These are phyloP conservation scores for Hypoxylon intermedium DNA, from an alignment of 495 filamentous ascomycete genomes.

Conservation along the genomic window DNA sequence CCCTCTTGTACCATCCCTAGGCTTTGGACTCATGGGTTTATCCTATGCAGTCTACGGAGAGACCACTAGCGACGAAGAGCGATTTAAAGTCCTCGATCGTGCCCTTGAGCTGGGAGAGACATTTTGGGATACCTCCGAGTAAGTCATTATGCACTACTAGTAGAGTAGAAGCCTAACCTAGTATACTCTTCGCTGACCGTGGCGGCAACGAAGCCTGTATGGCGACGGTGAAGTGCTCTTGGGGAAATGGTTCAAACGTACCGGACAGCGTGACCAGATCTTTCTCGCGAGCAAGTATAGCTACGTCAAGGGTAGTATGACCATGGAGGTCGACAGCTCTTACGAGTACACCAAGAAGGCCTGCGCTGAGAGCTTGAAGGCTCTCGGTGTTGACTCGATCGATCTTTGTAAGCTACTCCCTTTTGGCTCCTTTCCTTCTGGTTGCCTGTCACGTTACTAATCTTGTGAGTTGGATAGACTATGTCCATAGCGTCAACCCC, in stretches of 20 bases:
- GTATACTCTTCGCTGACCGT: not conserved
- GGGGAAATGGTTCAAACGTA: constrained; percentile 61
- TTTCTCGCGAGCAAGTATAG: constrained; percentile 66
- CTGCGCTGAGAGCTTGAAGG: constrained; percentile 52
- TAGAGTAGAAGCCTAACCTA: not conserved
- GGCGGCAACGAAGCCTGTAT: constrained; percentile 34
- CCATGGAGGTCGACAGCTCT: constrained; percentile 44
- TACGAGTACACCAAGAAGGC: constrained; percentile 54
- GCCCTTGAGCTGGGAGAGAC: constrained; percentile 62
- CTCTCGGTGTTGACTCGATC: constrained; percentile 54
- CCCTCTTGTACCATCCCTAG: constrained; percentile 57
- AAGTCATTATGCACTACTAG: constrained; percentile 2
- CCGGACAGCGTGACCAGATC: constrained; percentile 57
- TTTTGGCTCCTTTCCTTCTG: constrained; percentile 4
- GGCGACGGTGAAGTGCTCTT: constrained; percentile 57
- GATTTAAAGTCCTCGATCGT: constrained; percentile 60
- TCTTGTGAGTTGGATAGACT: constrained; percentile 47
- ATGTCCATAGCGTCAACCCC: constrained; percentile 40
- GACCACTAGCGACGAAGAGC: constrained; percentile 51
- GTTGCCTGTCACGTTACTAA: constrained; percentile 9
- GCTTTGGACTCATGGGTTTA: constrained; percentile 63
- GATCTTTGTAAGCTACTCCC: constrained; percentile 50
- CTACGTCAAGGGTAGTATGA: constrained; percentile 37
- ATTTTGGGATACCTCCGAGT: constrained; percentile 66
- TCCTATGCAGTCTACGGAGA: constrained; percentile 49